Base-by-base conservation (phyloP, 2,329 filamentous ascomycete genomes). In the Lachnellula arida region DNA sequence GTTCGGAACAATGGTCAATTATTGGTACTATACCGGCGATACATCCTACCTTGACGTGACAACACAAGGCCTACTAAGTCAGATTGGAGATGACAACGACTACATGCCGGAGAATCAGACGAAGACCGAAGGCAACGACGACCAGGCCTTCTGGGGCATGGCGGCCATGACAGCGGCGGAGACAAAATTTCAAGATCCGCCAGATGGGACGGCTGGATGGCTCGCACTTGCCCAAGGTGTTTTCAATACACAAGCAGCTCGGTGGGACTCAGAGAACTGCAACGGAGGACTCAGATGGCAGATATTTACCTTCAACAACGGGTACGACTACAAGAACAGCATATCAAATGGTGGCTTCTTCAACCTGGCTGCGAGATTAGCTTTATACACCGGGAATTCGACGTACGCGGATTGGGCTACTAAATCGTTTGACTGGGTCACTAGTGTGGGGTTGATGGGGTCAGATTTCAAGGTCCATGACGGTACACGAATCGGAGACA, bases 21-120 rank as follows among this genome's bases (percentile, higher is more conserved):
- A 94, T 70, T 94, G 89, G 88, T 88, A 86, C 67, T 89, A 89
- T 68, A 92, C 89, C 0, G 84, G 84, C 22, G 88, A 93, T 66
- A 75, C 77, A 9, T 77, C 79, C 46, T 94, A 88, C 74, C 91
- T 91, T 67, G 58, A 56, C 8, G 52, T 61, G 0, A 58, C 62
- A 87, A 89, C 67, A 71, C 77, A 88, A 60, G 90, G 81, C 9
- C 77, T 95, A 62, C 76, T 91, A 48, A 84, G 82, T 69, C 90
- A 95, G 71, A 82, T 85, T 55, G 89, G 89, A 55, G 78, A 81
- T 0, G 77, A 87, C 65, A 76, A 82, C 53, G 85, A 92, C 68
- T 94, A 87, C 70, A 92, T 93, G 84, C 89, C 90, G 5, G 74
- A 78, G 2, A 88, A 88, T 65, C 85, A 88, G 71, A 86, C 84